A percentile compares a stretch with the other conserved stretches of the same genome.
These are phyloP conservation scores for Phytophthora cajani DNA, from an alignment of 352 stramenopile genomes.

Conservation along the genomic window DNA sequence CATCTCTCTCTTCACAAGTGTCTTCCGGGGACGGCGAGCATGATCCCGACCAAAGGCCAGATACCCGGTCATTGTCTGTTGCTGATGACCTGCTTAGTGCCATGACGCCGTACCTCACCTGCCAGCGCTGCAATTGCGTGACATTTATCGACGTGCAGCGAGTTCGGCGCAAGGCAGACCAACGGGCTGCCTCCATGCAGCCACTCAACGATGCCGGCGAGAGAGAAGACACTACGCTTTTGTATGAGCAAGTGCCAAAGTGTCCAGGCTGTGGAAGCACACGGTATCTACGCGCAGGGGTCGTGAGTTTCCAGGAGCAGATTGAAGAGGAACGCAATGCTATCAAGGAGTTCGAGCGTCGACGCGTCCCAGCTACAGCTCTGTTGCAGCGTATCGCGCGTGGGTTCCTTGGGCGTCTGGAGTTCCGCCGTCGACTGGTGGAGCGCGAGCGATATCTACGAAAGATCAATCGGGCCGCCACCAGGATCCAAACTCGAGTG, in stretches of 20 bases:
- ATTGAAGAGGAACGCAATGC: slow-evolving; percentile 68
- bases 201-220: slow-evolving; percentile 8
- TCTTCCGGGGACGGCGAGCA: neutral
- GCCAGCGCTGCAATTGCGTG: slow-evolving; percentile 79
- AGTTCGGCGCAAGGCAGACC: slow-evolving; percentile 45
- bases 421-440: slow-evolving; percentile 54
- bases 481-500: slow-evolving; percentile 64
- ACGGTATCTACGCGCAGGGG: slow-evolving; percentile 69
- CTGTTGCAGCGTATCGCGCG: slow-evolving; percentile 69
- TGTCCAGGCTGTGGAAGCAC: slow-evolving; percentile 74
- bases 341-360: slow-evolving; percentile 73
- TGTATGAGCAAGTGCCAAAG: slow-evolving; percentile 67
- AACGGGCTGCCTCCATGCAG: slow-evolving; percentile 7
- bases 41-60: neutral
- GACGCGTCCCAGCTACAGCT: slow-evolving; percentile 53
- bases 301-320: slow-evolving; percentile 81
- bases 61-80: neutral
- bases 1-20: neutral
- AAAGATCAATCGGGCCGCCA: slow-evolving; percentile 59
- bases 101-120: slow-evolving; percentile 82
- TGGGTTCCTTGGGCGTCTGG: slow-evolving; percentile 65
- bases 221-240: slow-evolving; percentile 14
- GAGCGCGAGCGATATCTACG: slow-evolving; percentile 57
- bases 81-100: slow-evolving; percentile 29
- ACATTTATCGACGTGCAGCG: slow-evolving; percentile 73